Base-by-base conservation (phyloP, 2,329 filamentous ascomycete genomes). In the Elsinoe ampelina region DNA sequence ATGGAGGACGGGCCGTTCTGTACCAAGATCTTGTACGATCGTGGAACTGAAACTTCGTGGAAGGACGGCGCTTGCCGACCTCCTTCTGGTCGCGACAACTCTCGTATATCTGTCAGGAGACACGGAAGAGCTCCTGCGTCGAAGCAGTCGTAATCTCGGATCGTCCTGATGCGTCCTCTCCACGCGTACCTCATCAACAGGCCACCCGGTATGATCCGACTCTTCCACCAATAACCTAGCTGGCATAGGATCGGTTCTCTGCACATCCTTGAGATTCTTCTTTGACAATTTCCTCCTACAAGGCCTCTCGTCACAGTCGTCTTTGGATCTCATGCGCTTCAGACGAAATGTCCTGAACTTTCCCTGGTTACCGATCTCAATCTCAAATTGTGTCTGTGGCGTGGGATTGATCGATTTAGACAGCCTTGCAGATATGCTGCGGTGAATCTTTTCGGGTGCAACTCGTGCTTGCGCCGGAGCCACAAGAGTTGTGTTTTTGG, bases 251-350 rank as follows among this genome's bases (percentile, higher is more conserved):
- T 42, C 36, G 7, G 36, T 20, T 22, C 30, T 4, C 7, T 42
- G 22, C 13, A 42, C 15, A 2, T 36, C n/a, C 22, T 42, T 42
- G 5, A 55, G 30, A 20, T 55, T 43, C 20, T 26, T 42, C 35
- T 55, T 55, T 22, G 52, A 55, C 10, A 55, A 26, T 36, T 45
- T 42, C 52, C 52, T 55, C 20, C 52, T 17, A 17, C 36, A 55
- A 30, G 52, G 36, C 17, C 38, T 42, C 13, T 32, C 26, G 12
- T 43, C 52, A 7, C n/a, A 17, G n/a, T 42, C 36, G 17, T 55
- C 38, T 11, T 43, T 39, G 17, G 52, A 30, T 32, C 52, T 17
- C 10, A 55, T 11, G 30, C 19, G 36, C 22, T 43, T 55, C 2
- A 55, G 20, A 22, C 36, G 20, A 8, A 55, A 32, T 3, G 10